These are phyloP conservation scores for Penstemon eatonii DNA, from an alignment of 257 asterid species.

Conservation along the genomic window DNA sequence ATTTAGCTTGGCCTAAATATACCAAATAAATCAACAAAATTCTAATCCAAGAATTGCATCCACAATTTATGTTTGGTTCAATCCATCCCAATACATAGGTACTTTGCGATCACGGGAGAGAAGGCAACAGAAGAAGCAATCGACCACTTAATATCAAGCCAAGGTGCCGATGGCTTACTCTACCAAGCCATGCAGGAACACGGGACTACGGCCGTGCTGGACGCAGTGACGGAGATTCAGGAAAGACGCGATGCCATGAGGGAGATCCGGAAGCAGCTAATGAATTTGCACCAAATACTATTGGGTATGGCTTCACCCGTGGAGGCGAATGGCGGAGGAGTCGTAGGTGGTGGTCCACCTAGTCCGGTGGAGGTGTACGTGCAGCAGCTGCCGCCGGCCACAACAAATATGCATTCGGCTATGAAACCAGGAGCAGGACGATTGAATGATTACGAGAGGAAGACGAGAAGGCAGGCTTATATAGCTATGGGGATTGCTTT, in stretches of 20 bases:
- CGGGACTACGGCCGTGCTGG: slow-evolving; percentile 36
- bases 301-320: slow-evolving; percentile 48
- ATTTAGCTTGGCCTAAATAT: too few relatives aligned
- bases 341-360: slow-evolving; percentile 23
- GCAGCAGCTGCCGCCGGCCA: neutral
- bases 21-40: too few relatives aligned
- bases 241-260: slow-evolving; percentile 51
- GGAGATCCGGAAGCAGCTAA: slow-evolving; percentile 40
- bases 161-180: slow-evolving; percentile 35
- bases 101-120: slow-evolving; percentile 37
- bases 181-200: slow-evolving; percentile 41
- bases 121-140: slow-evolving; percentile 51
- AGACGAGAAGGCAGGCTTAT: slow-evolving; percentile 46
- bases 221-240: slow-evolving; percentile 47
- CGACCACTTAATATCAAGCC: slow-evolving; percentile 39
- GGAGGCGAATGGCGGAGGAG: slow-evolving; percentile 6
- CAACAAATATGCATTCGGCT: neutral
- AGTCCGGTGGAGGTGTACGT: slow-evolving; percentile 27
- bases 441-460: slow-evolving; percentile 49
- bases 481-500: slow-evolving; percentile 39
- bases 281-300: slow-evolving; percentile 48
- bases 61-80: too few relatives aligned
- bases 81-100: slow-evolving; percentile 25
- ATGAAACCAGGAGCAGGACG: slow-evolving; percentile 27
- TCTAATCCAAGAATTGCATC: too few relatives aligned